Evolutionary conservation across 2,329 filamentous ascomycete genomes (phyloP), one percentile per base, ranked within the genome.

Genomic region (Massarina eburnea): DNA sequence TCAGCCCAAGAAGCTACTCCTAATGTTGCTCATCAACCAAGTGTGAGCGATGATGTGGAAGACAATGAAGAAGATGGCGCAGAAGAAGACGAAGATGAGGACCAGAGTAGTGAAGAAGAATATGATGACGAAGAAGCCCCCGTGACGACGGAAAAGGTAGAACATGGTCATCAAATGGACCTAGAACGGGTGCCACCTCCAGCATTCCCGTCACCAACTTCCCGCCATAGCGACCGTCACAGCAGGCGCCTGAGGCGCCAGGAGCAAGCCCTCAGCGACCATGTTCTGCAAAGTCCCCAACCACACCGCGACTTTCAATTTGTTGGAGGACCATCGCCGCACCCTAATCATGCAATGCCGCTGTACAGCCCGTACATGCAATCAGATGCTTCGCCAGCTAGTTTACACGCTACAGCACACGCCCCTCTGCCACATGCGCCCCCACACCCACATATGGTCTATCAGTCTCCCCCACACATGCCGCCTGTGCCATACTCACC

Each of bases 241-340:
- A 53, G 52, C 22, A 50, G 54, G 34, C 62, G 65, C 38, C 55
- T 67, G 7, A 55, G 51, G 41, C 49, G 59, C 20, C 67, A 67
- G 44, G 65, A 70, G 41, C 58, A 59, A 35, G 61, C 67, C 22
- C 48, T 68, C n/a, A 55, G 59, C 22, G 58, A 62, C 35, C 67
- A 72, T 43, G 51, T 70, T 12, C 47, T 70, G 8, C 64, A 70
- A 36, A 65, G 56, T 19, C 69, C 69, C 27, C 64, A 66, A 46
- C 67, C 69, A 9, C 61, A 66, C 12, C 53, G 60, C 38, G 58
- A 60, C 24, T 60, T 67, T 34, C 62, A 63, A 34, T 62, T 64
- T 41, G 49, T 51, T 21, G 60, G 54, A 32, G 57, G 48, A 3
- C 47, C 58, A 20, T 65, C 64, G 32, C 55, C 62, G 17, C 47